Conservation (phyloP, 75 land plant species). For the Pinus albicaulis region DNA sequence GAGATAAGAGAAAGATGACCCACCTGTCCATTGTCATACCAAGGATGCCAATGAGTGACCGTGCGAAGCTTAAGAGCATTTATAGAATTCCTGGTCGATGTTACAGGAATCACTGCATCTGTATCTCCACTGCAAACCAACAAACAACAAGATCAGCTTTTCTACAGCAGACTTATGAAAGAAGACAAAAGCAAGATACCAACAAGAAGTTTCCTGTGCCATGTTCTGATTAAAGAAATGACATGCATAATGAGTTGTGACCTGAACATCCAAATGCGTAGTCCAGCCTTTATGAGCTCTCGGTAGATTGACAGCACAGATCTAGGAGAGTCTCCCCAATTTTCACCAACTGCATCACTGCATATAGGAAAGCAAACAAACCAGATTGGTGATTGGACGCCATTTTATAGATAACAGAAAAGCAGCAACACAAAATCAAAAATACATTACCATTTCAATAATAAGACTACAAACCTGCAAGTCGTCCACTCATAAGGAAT, state of each 20-base stretch:
- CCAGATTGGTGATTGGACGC: background rate
- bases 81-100: conserved; percentile 61
- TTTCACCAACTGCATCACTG: conserved; percentile 3
- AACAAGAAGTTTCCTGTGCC: background rate
- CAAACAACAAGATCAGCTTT: background rate
- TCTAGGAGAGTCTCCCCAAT: conserved; percentile 64
- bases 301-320: conserved; percentile 73
- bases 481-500: conserved; percentile 54
- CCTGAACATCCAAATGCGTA: conserved; percentile 94
- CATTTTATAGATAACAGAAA: background rate
- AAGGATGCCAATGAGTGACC: conserved; percentile 59
- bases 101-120: conserved; percentile 78
- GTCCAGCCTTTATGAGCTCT: conserved; percentile 67
- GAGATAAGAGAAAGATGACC: background rate
- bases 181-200: background rate
- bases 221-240: background rate
- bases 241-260: conserved; percentile 8
- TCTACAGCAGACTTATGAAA: background rate
- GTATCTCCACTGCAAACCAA: conserved; percentile 65
- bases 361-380: background rate
- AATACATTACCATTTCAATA: background rate
- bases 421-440: background rate
- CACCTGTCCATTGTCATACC: conserved; percentile 78
- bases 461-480: conserved; percentile 41
- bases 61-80: conserved; percentile 65